Evolutionary conservation across 495 filamentous ascomycete genomes (phyloP), one percentile per base, ranked within the genome.

Genomic region (Trichoderma erinaceum): DNA sequence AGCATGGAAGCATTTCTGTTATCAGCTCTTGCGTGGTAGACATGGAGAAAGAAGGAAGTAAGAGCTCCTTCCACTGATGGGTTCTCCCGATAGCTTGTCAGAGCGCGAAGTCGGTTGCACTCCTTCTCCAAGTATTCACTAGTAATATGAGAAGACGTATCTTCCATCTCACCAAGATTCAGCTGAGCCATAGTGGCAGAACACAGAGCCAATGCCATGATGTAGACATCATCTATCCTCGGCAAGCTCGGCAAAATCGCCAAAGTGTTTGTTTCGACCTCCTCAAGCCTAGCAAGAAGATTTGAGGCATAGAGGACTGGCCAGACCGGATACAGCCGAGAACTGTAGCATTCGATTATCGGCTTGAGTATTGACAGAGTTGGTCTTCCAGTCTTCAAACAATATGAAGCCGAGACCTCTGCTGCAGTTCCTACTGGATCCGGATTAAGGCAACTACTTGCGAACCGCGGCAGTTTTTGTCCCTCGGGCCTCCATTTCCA

Each of bases 1-100:
- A 61, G 2, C 56, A 61, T 61, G 3, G 56, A 61, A 15, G 56
- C 56, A 18, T 61, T 61, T 32, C 56, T 61, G 29, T 61, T 61
- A 25, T 61, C 56, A 32, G 25, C 27, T 13, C 29, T 61, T 23
- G 56, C 56, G 29, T 61, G 56, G 25, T 61, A 61, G 2, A 61
- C 56, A 61, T 61, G 56, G 13, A 61, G 56, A 61, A 61, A 61
- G 56, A 61, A 61, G 56, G 56, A 61, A 2, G 56, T 61, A 13
- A 61, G 56, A 61, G 56, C 56, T 3, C 27, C 56, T 27, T 61
- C 56, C 10, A 61, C 11, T 1, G 56, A 61, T 15, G 56, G 56
- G 15, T 61, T 23, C 16, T 61, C 56, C 16, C 56, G 56, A 7
- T 61, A 61, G 11, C 27, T 61, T 32, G 25, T 61, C 56, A 61